Conservation (phyloP, 768 basidiomycete species). For the Exsudoporus frostii region DNA sequence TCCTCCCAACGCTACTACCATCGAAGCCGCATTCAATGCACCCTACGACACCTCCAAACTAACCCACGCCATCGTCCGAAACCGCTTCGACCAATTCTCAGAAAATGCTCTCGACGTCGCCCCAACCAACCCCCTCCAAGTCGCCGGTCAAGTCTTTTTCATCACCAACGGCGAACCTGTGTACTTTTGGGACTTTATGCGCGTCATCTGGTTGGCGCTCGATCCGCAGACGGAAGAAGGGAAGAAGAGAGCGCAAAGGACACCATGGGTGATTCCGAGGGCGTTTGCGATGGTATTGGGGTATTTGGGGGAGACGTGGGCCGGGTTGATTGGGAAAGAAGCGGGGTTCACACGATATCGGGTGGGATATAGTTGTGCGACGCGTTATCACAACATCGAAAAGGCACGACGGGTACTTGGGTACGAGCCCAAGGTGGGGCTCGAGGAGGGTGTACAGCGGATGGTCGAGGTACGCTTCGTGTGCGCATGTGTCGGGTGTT, state of each 20-base stretch:
- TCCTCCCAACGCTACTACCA: conserved; percentile 53
- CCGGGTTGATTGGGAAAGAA: conserved; percentile 71
- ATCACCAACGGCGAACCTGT: conserved; percentile 96
- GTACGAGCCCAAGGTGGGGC: conserved; percentile 86
- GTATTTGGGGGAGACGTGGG: conserved; percentile 67
- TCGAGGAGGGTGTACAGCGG: conserved; percentile 82
- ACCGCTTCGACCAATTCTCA: conserved; percentile 79
- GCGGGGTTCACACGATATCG: conserved; percentile 84
- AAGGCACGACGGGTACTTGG: conserved; percentile 87
- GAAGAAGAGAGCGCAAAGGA: conserved; percentile 39
- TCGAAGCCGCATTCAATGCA: conserved; percentile 55
- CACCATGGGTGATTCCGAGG: conserved; percentile 51
- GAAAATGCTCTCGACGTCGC: conserved; percentile 52
- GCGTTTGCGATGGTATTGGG: conserved; percentile 70
- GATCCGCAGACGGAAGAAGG: conserved; percentile 46
- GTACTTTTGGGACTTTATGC: conserved; percentile 94
- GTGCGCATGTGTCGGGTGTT: background rate
- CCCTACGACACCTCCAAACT: conserved; percentile 35
- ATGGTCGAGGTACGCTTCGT: conserved; percentile 64
- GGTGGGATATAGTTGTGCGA: conserved; percentile 74
- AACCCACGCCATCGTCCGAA: conserved; percentile 61
- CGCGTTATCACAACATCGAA: conserved; percentile 91
- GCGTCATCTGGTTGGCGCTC: conserved; percentile 73
- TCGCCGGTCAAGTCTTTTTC: conserved; percentile 93
- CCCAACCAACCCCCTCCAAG: conserved; percentile 58